Percentiles rank a stretch among this genome's conserved stretches.
Conservation (phyloP, 495 filamentous ascomycete species). For the Evansstolkia leycettana region DNA sequence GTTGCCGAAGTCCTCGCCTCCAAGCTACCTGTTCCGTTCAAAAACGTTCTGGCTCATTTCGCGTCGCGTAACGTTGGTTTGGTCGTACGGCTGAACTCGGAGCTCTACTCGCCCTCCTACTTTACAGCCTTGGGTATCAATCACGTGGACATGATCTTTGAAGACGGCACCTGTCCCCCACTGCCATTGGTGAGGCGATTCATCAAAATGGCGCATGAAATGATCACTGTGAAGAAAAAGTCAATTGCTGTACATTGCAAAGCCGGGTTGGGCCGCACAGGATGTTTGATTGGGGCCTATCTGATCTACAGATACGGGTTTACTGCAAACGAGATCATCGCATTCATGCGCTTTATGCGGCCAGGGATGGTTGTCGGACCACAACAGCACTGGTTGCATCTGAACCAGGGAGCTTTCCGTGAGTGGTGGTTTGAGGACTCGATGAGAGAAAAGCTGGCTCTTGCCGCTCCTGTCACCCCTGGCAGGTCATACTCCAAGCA, state of each 20-base stretch:
- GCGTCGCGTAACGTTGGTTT: conserved; percentile 73
- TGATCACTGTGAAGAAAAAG: conserved; percentile 75
- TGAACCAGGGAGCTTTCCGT: conserved; percentile 91
- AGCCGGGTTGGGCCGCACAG: conserved; percentile 90
- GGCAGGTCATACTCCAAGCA: conserved; percentile 47
- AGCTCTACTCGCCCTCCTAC: conserved; percentile 88
- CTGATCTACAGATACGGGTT: conserved; percentile 97
- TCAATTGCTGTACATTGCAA: conserved; percentile 97
- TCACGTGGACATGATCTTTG: conserved; percentile 98
- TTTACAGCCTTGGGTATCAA: conserved; percentile 91
- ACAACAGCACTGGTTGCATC: conserved; percentile 98
- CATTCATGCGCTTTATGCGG: conserved; percentile 99
- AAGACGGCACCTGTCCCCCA: conserved; percentile 91
- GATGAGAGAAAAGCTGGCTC: conserved; percentile 52
- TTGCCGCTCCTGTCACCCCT: conserved; percentile 64
- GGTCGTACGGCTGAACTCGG: conserved; percentile 89
- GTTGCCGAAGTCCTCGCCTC: conserved; percentile 50
- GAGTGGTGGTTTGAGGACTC: conserved; percentile 97
- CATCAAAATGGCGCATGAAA: conserved; percentile 87
- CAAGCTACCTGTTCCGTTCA: conserved; percentile 68
- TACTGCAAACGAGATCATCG: conserved; percentile 95
- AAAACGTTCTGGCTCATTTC: conserved; percentile 90
- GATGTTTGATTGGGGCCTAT: conserved; percentile 93
- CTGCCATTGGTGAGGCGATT: conserved; percentile 78
- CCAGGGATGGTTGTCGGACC: conserved; percentile 98